phyloP scores from a whole-genome alignment of 352 stramenopile species.

The Phytopythium kandeliae region DNA sequence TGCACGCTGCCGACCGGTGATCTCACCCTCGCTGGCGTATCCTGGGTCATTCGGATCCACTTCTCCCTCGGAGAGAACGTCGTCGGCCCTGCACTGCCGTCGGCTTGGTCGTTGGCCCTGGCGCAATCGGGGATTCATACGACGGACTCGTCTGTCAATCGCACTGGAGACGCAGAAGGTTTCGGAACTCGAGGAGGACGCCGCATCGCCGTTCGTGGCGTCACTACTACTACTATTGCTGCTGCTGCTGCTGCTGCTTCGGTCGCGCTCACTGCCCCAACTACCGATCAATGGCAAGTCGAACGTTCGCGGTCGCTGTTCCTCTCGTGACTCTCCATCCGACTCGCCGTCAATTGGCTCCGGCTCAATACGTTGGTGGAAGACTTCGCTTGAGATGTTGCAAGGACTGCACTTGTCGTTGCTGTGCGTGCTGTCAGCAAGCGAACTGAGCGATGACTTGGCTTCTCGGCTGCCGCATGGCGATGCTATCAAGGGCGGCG shows the following conservation, averaged over 20 bases:
- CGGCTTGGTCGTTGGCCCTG: no score
- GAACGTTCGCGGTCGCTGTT: not conserved
- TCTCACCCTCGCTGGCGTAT: conserved; percentile 65
- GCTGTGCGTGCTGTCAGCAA: not conserved
- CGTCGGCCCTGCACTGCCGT: conserved; percentile 21
- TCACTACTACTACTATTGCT: not conserved
- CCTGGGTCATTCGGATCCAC: conserved; percentile 14
- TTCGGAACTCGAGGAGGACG: not conserved
- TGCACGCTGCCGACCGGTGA: conserved; percentile 29
- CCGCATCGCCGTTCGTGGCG: no score
- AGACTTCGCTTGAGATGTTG: not conserved
- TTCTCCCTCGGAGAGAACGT: conserved; percentile 41
- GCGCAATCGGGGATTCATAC: not conserved
- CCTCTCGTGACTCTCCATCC: not conserved
- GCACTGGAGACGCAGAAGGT: not conserved
- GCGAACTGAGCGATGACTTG: not conserved
- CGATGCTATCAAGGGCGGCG: not conserved
- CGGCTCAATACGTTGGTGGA: not conserved
- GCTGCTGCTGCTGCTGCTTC: not conserved
- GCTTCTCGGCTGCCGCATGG: not conserved
- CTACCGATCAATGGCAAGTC: not conserved
- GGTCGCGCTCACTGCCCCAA: not conserved
- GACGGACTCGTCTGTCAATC: not conserved
- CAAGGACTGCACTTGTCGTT: not conserved
- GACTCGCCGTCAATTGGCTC: not conserved